Evolutionary conservation across 2,329 filamentous ascomycete species (phyloP), one percentile per base, ranked within the genome.

Genomic region (Colletotrichum tofieldiae): DNA sequence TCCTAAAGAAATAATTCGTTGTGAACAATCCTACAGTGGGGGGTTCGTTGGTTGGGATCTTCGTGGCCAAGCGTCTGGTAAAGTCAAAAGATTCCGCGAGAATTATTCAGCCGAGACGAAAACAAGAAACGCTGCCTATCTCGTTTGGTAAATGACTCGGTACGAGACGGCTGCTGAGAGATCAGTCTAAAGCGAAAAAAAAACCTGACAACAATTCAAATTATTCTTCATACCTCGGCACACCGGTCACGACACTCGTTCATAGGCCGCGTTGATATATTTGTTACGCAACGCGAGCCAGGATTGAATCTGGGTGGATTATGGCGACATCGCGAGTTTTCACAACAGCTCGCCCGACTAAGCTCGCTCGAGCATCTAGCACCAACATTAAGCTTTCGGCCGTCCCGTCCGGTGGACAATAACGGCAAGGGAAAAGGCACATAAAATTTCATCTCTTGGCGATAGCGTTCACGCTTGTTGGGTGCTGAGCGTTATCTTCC

Each of bases 241-340:
- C 39, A 32, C 32, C 43, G 2, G 20, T 26, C 8, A 29, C 35
- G 32, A 18, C n/a, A 29, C 9, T 14, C 59, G 26, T 41, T 26
- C 35, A 51, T 51, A 12, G 59, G 32, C 5, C n/a, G 23, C 9
- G 9, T 51, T 39, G 59, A 3, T 18, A 14, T 51, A 51, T 51
- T 6, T 62, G n/a, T 62, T 62, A 62, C 59, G 59, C 59, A 51
- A 51, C 45, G 8, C 6, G 14, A 29, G 32, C 59, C n/a, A 18
- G n/a, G 59, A 41, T 62, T 11, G 32, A 51, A 39, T 14, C 16
- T 39, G 45, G n/a, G 32, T 51, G 59, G 59, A 51, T 29, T 62
- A 62, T 62, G 59, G 45, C 59, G 59, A 51, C 59, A 62, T 62
- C 32, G 23, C 59, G 39, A 14, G 12, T 62, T 62, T 41, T 39